Evolutionary conservation across 176 grass and related monocot species (phyloP).

Genomic region (Cocos nucifera): DNA sequence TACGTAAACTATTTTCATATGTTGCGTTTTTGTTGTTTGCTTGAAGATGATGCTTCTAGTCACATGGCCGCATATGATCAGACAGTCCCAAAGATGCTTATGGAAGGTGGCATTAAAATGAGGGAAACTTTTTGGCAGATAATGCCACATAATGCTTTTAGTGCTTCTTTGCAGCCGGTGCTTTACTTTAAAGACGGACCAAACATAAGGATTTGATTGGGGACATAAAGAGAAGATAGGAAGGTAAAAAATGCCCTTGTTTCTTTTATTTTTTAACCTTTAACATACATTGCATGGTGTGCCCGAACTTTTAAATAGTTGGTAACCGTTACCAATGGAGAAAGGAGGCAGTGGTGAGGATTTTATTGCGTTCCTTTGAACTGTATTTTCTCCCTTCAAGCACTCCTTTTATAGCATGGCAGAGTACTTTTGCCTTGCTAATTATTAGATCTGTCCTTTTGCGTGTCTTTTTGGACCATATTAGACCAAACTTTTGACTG

Average conservation of each 20-base stretch:
- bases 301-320: slow-evolving; percentile 24
- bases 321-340: slow-evolving; percentile 3
- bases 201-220: slow-evolving; percentile 25
- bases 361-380: neutral
- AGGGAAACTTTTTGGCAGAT: slow-evolving; percentile 15
- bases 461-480: slow-evolving; percentile 17
- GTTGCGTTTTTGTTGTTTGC: too few species aligned
- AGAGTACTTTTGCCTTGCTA: slow-evolving; percentile 3
- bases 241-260: slow-evolving; percentile 19
- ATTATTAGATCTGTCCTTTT: slow-evolving; percentile 7
- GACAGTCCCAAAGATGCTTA: too few species aligned
- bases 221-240: slow-evolving; percentile 21
- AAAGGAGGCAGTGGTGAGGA: neutral
- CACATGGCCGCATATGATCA: too few species aligned
- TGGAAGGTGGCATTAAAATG: neutral
- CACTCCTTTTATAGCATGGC: slow-evolving; percentile 47
- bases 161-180: slow-evolving; percentile 1
- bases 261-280: neutral
- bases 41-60: too few species aligned
- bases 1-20: too few species aligned
- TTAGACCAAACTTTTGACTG: neutral
- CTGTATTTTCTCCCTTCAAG: slow-evolving; percentile 14
- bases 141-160: slow-evolving; percentile 46
- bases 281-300: slow-evolving; percentile 22
- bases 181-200: slow-evolving; percentile 32